Evolutionary conservation across 306 rosid species (phyloP), one percentile per base, ranked within the genome.

Genomic region (Alnus rubra): DNA sequence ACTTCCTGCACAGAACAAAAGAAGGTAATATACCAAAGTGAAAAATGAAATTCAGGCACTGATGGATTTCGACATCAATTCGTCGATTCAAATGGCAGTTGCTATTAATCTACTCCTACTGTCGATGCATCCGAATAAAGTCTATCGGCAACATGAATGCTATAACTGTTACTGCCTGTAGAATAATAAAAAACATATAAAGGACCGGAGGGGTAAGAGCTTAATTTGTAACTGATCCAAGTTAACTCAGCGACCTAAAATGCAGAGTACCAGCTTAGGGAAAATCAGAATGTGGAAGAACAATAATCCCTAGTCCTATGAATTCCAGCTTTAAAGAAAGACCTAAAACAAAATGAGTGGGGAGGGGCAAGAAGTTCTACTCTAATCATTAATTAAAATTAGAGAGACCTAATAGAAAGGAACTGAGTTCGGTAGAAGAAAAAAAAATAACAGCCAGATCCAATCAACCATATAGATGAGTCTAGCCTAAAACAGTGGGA

Each of bases 171-270:
- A 70, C 58, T 16, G 74, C 69, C 67, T 18, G 28, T 62, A 69
- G 7, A 77, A 33, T 39, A 49, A 74, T 64, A 80, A 76, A 18
- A n/a, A 47, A 58, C 47, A 58, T 49, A 69, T 77, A 16, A 44
- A 18, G 50, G 51, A 19, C 50, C 3, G 7, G 3, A 18, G 48
- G 51, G 49, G 51, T n/a, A 42, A 59, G 72, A 9, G 48, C 51
- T 67, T 6, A 39, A 10, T 9, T 31, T 35, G 12, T 31, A 42
- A 42, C 50, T 14, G 15, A 67, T 67, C 72, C 50, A 67, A 67
- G 10, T 68, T 42, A 18, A 42, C 51, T 42, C 72, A n/a, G 30
- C 51, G 18, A 42, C 33, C 8, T 4, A 18, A 18, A 11, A 67
- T 39, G 51, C 16, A 9, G 50, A 5, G 33, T 8, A 16, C 2